A percentile compares a stretch with the other conserved stretches of the same genome.
phyloP scores from a whole-genome alignment of 2,329 filamentous ascomycete species.

The Pseudogymnoascus sp. region DNA sequence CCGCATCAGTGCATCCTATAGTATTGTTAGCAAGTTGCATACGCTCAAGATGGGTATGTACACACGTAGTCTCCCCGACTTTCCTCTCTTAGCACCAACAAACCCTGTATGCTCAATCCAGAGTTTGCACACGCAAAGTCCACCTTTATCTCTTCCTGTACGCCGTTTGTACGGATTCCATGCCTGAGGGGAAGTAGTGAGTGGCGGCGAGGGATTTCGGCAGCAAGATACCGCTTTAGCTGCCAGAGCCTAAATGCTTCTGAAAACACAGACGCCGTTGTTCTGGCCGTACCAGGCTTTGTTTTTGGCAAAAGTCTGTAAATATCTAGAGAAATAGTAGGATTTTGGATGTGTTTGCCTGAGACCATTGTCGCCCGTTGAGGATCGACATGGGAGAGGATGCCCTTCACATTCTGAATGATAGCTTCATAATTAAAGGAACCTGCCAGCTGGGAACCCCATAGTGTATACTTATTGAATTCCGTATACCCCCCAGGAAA shows the following conservation, averaged over 20 bases:
- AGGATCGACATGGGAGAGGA: too few species aligned
- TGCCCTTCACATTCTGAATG: too few species aligned
- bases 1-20: background rate
- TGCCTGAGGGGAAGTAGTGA: too few species aligned
- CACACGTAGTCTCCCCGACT: background rate
- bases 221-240: background rate
- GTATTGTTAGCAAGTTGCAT: background rate
- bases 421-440: background rate
- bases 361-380: too few species aligned
- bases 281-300: too few species aligned
- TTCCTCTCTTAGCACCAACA: background rate
- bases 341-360: too few species aligned
- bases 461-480: background rate
- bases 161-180: too few species aligned
- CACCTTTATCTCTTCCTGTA: background rate
- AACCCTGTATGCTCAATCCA: background rate
- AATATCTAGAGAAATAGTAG: background rate
- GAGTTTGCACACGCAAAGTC: background rate
- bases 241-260: background rate
- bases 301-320: background rate
- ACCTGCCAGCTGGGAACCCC: background rate
- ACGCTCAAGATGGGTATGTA: background rate
- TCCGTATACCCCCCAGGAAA: background rate
- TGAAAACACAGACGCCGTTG: too few species aligned
- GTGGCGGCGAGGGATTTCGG: background rate